Evolutionary conservation across 1,284 basidiomycete species (phyloP).

Genomic region (Bjerkandera adusta): DNA sequence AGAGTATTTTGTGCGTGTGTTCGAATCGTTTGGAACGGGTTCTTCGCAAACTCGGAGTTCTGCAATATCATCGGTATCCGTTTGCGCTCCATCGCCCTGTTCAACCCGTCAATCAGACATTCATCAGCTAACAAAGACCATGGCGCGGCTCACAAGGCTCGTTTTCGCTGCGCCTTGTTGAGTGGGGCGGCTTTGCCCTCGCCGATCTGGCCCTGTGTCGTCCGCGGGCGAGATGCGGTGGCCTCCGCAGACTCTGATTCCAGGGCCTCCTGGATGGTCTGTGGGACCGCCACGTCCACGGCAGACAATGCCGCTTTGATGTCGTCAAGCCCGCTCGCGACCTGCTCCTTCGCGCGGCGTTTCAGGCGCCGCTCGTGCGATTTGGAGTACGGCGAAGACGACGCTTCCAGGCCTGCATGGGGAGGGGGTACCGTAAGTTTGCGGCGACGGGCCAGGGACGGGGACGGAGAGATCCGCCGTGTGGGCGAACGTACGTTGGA

Average conservation of each 20-base stretch:
- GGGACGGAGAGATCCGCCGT: background rate
- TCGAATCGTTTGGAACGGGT: constrained; percentile 78
- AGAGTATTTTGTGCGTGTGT: constrained; percentile 81
- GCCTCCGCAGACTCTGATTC: constrained; percentile 21
- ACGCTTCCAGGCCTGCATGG: constrained; percentile 51
- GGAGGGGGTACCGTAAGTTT: constrained; percentile 8
- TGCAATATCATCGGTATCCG: constrained; percentile 71
- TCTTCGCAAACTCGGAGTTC: constrained; percentile 62
- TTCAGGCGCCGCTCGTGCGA: constrained; percentile 71
- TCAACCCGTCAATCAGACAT: background rate
- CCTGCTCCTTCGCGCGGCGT: constrained; percentile 66
- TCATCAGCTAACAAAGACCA: constrained; percentile 10
- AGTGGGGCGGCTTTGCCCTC: constrained; percentile 63
- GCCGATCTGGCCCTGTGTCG: constrained; percentile 58
- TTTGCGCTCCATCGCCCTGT: constrained; percentile 63
- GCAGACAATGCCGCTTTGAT: constrained; percentile 57
- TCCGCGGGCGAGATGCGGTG: constrained; percentile 21
- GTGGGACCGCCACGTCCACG: constrained; percentile 34
- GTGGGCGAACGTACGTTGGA: constrained; percentile 55
- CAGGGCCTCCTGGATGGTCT: no score
- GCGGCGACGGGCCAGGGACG: background rate
- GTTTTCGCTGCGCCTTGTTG: constrained; percentile 64
- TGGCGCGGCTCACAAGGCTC: constrained; percentile 62
- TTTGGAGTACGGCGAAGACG: constrained; percentile 66
- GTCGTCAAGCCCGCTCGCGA: constrained; percentile 59